Evolutionary conservation across 352 stramenopile genomes (phyloP).

Genomic region (Globisporangium lucens): DNA sequence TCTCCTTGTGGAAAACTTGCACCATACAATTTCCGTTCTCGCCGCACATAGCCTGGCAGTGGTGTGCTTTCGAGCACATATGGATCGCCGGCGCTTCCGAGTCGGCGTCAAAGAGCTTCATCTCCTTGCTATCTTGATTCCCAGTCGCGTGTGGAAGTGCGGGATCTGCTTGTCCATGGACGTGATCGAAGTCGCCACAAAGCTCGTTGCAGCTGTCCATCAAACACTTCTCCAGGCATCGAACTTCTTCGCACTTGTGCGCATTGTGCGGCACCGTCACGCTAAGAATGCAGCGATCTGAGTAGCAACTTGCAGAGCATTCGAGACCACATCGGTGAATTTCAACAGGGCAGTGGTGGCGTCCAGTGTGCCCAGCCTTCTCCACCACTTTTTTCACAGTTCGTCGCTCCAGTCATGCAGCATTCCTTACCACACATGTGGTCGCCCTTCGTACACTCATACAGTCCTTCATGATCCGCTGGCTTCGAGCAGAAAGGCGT

Average conservation of each 20-base stretch:
- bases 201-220: conserved; percentile 55
- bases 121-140: conserved; percentile 30
- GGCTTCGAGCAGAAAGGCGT: conserved; percentile 44
- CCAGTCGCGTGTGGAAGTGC: conserved; percentile 46
- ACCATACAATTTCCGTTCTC: conserved; percentile 64
- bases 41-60: conserved; percentile 49
- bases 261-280: conserved; percentile 26
- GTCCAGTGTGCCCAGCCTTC: conserved; percentile 39
- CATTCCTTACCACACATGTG: conserved; percentile 62
- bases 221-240: conserved; percentile 33
- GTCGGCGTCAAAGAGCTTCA: conserved; percentile 34
- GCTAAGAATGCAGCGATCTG: conserved; percentile 42
- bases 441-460: conserved; percentile 57
- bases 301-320: conserved; percentile 43
- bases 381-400: conserved; percentile 53
- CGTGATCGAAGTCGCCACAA: conserved; percentile 54
- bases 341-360: conserved; percentile 51
- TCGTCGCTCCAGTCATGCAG: conserved; percentile 33
- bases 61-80: conserved; percentile 54
- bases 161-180: conserved; percentile 50
- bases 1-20: conserved; percentile 66
- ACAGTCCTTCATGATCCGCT: conserved; percentile 60
- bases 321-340: conserved; percentile 53
- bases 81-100: conserved; percentile 44
- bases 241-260: conserved; percentile 3